phyloP scores from a whole-genome alignment of 2,329 filamentous ascomycete species.

The Colletotrichum salicis region DNA sequence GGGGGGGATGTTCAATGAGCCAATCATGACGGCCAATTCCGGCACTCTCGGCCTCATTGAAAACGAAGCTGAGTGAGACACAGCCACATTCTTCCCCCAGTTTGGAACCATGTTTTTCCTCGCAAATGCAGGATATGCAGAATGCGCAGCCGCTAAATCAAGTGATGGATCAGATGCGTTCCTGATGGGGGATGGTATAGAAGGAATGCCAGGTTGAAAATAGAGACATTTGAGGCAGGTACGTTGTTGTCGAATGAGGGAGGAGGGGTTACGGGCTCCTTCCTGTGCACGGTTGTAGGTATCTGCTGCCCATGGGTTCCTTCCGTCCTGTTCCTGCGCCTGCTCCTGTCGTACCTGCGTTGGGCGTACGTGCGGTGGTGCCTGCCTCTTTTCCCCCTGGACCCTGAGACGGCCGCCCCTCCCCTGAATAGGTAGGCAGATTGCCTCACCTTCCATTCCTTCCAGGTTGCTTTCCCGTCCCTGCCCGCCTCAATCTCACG shows the following conservation, averaged over 20 bases:
- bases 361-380: background rate
- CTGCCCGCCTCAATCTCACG: background rate
- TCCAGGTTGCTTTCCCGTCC: conserved; percentile 15
- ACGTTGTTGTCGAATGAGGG: background rate
- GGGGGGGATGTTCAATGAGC: background rate
- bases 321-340: conserved; percentile 4
- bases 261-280: background rate
- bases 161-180: background rate
- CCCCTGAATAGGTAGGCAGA: conserved; percentile 26
- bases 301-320: background rate
- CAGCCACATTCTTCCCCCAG: conserved; percentile 28
- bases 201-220: background rate
- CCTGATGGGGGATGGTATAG: background rate
- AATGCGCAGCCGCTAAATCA: too few species aligned
- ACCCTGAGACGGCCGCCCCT: conserved; percentile 28
- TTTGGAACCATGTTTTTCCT: background rate
- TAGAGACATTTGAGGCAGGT: background rate
- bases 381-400: background rate
- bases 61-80: conserved; percentile 30
- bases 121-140: background rate
- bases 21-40: conserved; percentile 26
- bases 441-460: conserved; percentile 30
- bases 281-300: background rate
- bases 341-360: background rate
- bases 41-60: conserved; percentile 10